These are phyloP conservation scores for Hyphodiscus sp. DNA, from an alignment of 2,329 filamentous ascomycete genomes.

Conservation along the genomic window DNA sequence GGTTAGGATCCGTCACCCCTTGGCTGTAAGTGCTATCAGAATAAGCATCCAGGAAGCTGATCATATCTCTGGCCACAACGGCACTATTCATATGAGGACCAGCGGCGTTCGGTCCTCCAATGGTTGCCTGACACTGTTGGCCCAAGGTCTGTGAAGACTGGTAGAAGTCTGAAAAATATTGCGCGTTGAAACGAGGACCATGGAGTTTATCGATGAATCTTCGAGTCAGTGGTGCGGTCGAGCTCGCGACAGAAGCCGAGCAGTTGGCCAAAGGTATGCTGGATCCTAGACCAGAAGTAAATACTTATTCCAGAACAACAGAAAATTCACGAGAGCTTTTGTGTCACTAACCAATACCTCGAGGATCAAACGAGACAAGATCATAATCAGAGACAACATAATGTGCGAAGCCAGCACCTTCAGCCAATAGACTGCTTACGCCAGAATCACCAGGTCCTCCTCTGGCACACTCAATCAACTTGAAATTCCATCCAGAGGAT, in stretches of 20 bases:
- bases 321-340: background rate
- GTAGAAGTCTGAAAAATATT: background rate
- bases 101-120: conserved; percentile 37
- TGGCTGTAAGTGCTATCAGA: conserved; percentile 12
- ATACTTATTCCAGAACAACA: too few relatives aligned
- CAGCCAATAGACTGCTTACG: conserved; percentile 2
- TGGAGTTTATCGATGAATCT: conserved; percentile 1
- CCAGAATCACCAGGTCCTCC: conserved; percentile 18
- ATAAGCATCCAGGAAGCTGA: conserved; percentile 27
- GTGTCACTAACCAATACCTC: conserved; percentile 29
- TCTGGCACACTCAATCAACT: background rate
- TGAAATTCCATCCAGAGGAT: background rate
- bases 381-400: conserved; percentile 42
- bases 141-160: background rate
- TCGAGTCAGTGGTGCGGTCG: background rate
- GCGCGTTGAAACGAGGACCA: background rate
- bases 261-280: conserved; percentile 15
- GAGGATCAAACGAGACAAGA: conserved; percentile 44
- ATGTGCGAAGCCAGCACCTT: conserved; percentile 29
- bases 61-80: conserved; percentile 28
- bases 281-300: background rate
- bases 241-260: background rate
- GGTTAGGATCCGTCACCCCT: conserved; percentile 2
- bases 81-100: conserved; percentile 28
- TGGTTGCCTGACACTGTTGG: conserved; percentile 12